Percentiles rank a stretch among this genome's conserved stretches.
Conservation (phyloP, 148 eudicot genomes). For the Drosera capensis region DNA sequence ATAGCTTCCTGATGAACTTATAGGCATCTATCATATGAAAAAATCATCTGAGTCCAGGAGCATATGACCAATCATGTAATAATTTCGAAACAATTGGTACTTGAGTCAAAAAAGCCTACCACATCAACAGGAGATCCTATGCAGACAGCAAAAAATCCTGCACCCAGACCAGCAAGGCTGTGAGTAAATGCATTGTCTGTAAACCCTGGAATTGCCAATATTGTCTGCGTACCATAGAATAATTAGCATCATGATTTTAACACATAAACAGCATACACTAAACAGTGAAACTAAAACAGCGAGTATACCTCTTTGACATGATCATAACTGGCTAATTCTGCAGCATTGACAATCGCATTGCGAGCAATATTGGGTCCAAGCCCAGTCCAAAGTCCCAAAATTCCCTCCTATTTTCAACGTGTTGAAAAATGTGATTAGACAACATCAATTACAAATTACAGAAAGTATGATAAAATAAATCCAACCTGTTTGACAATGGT, state of each 20-base stretch:
- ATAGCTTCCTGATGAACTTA: too few relatives aligned
- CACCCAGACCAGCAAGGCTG: constrained; percentile 59
- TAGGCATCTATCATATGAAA: too few relatives aligned
- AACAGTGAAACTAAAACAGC: constrained; percentile 1
- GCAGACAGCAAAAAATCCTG: constrained; percentile 68
- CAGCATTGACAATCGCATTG: constrained; percentile 57
- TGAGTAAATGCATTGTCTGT: constrained; percentile 51
- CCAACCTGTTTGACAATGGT: constrained; percentile 40
- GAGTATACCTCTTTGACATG: constrained; percentile 50
- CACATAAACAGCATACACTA: neutral
- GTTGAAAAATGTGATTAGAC: neutral
- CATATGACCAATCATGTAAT: too few relatives aligned
- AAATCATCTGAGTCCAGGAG: too few relatives aligned
- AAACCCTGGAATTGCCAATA: constrained; percentile 50
- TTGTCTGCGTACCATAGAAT: constrained; percentile 26
- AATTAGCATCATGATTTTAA: constrained; percentile 4
- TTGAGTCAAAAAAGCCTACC: constrained; percentile 19
- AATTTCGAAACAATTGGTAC: neutral
- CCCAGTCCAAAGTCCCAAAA: constrained; percentile 55
- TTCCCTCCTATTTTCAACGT: constrained; percentile 31
- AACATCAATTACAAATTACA: neutral
- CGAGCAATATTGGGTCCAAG: constrained; percentile 63
- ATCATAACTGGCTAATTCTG: constrained; percentile 65
- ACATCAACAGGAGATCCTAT: constrained; percentile 69
- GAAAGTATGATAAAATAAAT: neutral